Base-by-base conservation (phyloP, 2,329 filamentous ascomycete genomes). In the Xylaria sp. region DNA sequence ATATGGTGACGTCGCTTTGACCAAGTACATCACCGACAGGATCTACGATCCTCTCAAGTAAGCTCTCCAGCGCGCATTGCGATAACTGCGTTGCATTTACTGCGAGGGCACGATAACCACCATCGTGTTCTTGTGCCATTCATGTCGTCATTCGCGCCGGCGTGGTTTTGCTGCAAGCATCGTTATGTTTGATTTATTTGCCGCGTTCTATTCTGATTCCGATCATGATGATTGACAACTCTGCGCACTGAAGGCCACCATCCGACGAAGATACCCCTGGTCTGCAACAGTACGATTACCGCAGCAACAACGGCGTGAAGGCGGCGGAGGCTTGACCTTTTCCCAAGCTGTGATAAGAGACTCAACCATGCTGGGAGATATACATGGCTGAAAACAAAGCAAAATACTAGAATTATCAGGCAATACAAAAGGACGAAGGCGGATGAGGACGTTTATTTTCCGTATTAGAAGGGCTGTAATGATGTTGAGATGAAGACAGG, bases 1-100 rank as follows among this genome's bases (percentile, higher is more conserved):
- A 74, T 87, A 84, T 84, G 84, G 84, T 55, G 84, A 87, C 67
- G 83, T 85, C 44, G 81, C 82, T 57, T 74, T 88, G 66, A 82
- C 77, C 48, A 77, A 78, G 62, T 87, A 73, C 75, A 87, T 88
- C 76, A 82, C 83, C 78, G 75, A 79, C 66, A 78, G 74, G 66
- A 77, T 86, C 66, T 88, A 88, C 69, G 80, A 87, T 69, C 85
- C 85, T 63, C 66, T 72, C 57, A 72, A 70, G 67, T 70, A 69
- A 68, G 59, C 62, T 60, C 44, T 62, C 59, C 60, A 58, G 16
- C 50, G 44, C 56, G 58, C 48, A 56, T 53, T 65, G 53, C 63
- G 48, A 55, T 30, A 59, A 56, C 51, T 59, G 56, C 60, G 57
- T 59, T 58, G 60, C 60, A 59, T 57, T 63, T 62, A 57, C 63